Base-by-base conservation (phyloP, 2,329 filamentous ascomycete species). In the Aspergillus quadricinctus region DNA sequence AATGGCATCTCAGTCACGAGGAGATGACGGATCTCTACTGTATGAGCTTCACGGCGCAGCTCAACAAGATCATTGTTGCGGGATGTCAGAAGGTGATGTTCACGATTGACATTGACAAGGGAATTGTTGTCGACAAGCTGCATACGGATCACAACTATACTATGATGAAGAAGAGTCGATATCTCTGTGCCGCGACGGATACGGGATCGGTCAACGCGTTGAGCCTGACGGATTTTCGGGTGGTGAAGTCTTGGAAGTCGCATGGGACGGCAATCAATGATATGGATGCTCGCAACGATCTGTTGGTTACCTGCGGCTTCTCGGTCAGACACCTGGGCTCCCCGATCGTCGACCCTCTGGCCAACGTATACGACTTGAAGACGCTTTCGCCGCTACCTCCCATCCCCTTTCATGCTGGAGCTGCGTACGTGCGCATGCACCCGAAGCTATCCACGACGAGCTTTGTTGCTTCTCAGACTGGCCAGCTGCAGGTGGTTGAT, bases 241-340 rank as follows among this genome's bases (percentile, higher is more conserved):
- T 96, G 4, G 80, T 94, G 64, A 95, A 93, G 71, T 85, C 85
- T 10, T 99, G 94, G 89, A 90, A 90, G 70, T 92, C 93, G 0
- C 94, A 99, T 69, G 88, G 88, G 1, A 89, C 90, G 8, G 84
- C 87, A 52, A 90, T 99, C 70, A 96, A 91, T 72, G 93, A 97
- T 72, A 97, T 99, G 90, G 94, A 99, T 76, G 91, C 92, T 8
- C 90, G 94, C 69, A 90, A 94, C 68, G 93, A 97, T 72, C 94
- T 94, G 63, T 86, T 99, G 53, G 89, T 97, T 23, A 97, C 94
- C 4, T 99, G 94, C 72, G 94, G 94, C 37, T 96, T 90, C 75
- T 96, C 93, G 1, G 83, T 91, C 25, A 85, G 93, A 63, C 91
- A 92, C 67, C 81, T 90, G 62, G 85, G 88, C 37, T 85, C 86